Conservation (phyloP, 1,139 yeast species). For the Entelexis paramagnoliae region DNA sequence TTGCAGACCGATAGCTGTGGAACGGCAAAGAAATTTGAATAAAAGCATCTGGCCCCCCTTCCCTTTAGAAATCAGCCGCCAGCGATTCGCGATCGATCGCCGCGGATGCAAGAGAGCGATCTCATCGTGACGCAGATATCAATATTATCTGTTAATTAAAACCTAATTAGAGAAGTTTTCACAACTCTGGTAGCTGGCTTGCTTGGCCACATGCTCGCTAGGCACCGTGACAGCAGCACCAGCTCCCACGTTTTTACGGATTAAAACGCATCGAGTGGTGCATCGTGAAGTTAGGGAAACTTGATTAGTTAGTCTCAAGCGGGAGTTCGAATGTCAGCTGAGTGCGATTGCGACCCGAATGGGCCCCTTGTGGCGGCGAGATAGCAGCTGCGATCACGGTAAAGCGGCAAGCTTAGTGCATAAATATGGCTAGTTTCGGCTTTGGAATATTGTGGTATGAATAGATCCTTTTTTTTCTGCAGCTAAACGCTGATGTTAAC, state of each 20-base stretch:
- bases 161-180: not conserved
- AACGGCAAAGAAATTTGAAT: slow-evolving; percentile 3
- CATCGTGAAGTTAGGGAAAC: slow-evolving; percentile 8
- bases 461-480: not conserved
- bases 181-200: not conserved
- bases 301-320: slow-evolving; percentile 1
- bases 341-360: not conserved
- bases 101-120: not conserved
- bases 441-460: not conserved
- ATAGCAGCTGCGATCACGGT: not conserved
- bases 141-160: no score
- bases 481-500: not conserved
- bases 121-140: not conserved
- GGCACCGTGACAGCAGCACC: not conserved
- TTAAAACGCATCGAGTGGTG: not conserved
- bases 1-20: not conserved
- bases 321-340: slow-evolving; percentile 3
- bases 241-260: slow-evolving; percentile 3
- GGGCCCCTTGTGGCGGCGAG: not conserved
- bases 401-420: not conserved
- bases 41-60: not conserved
- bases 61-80: not conserved
- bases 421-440: not conserved
- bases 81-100: not conserved
- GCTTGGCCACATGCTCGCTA: not conserved